A percentile compares a stretch with the other conserved stretches of the same genome.
Evolutionary conservation across 1,139 yeast species (phyloP).

Genomic region (Hemisphaericaspora lyxosophila): DNA sequence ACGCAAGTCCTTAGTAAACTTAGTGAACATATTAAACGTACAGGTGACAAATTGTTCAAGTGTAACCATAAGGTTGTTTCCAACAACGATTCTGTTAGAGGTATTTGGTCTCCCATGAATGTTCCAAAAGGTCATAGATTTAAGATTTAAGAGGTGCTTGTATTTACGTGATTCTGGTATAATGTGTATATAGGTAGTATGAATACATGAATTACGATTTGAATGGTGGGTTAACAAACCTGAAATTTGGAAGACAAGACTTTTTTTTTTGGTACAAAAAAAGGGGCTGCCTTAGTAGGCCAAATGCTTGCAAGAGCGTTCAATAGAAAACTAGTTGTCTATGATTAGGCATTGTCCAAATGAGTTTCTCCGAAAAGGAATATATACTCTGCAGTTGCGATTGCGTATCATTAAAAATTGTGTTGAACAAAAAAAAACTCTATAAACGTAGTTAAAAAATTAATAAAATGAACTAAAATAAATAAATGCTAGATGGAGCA

Average conservation of each 20-base stretch:
- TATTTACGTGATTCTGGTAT: background rate
- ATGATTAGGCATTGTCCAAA: no score
- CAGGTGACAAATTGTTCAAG: slow-evolving; percentile 43
- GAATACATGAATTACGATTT: no score
- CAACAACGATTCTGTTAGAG: slow-evolving; percentile 83
- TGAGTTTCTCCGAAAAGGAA: no score
- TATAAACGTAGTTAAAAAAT: background rate
- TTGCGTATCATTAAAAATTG: slow-evolving; percentile 2
- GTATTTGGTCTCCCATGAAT: slow-evolving; percentile 97
- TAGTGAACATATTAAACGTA: slow-evolving; percentile 47
- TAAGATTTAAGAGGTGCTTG: slow-evolving; percentile 48
- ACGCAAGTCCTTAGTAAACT: slow-evolving; percentile 62
- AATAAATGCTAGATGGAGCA: slow-evolving; percentile 1
- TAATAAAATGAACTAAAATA: slow-evolving; percentile 4
- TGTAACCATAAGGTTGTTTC: slow-evolving; percentile 72
- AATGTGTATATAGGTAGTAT: background rate
- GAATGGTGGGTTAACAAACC: no score
- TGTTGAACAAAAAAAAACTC: slow-evolving; percentile 4
- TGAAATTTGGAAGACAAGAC: no score
- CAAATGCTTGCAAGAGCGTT: no score
- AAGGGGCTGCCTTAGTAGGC: no score
- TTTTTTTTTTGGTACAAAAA: no score
- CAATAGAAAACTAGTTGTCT: no score
- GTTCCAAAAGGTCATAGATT: slow-evolving; percentile 66
- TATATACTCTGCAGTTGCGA: background rate